These are phyloP conservation scores for Elongisporangium senticosum DNA, from an alignment of 352 stramenopile species.

Conservation along the genomic window DNA sequence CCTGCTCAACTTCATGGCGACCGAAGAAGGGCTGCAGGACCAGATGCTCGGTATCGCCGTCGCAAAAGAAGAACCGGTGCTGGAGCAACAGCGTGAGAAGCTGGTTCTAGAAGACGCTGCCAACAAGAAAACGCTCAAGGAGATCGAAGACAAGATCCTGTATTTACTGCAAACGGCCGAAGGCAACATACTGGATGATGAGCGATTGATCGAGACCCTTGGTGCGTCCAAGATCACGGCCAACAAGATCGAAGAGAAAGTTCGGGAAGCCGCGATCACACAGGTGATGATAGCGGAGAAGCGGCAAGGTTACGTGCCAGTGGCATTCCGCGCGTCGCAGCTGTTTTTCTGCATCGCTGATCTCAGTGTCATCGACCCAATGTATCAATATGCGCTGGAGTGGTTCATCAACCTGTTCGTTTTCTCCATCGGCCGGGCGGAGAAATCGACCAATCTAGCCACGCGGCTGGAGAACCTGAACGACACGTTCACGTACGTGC, in stretches of 20 bases:
- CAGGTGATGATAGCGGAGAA: conserved; percentile 92
- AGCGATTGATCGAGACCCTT: conserved; percentile 93
- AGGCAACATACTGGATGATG: conserved; percentile 95
- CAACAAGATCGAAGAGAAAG: conserved; percentile 93
- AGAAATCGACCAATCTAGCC: conserved; percentile 67
- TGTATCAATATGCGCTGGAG: conserved; percentile 96
- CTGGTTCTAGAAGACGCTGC: conserved; percentile 93
- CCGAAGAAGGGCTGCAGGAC: conserved; percentile 91
- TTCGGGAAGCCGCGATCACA: conserved; percentile 89
- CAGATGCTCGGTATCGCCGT: conserved; percentile 95
- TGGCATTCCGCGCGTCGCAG: conserved; percentile 88
- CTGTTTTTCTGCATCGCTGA: conserved; percentile 95
- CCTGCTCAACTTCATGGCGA: conserved; percentile 96
- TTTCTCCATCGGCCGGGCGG: conserved; percentile 84
- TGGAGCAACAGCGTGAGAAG: conserved; percentile 90
- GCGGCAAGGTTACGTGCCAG: conserved; percentile 87
- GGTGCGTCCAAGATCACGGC: conserved; percentile 90
- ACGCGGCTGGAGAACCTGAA: conserved; percentile 88
- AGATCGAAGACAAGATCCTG: conserved; percentile 97
- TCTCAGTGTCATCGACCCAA: conserved; percentile 90
- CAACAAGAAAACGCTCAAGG: conserved; percentile 93
- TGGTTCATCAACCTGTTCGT: conserved; percentile 96
- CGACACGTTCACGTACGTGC: conserved; percentile 91
- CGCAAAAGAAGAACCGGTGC: conserved; percentile 88
- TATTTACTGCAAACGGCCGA: conserved; percentile 89